phyloP scores from a whole-genome alignment of 73 alveolate species.

The Paramecium sonneborni region DNA sequence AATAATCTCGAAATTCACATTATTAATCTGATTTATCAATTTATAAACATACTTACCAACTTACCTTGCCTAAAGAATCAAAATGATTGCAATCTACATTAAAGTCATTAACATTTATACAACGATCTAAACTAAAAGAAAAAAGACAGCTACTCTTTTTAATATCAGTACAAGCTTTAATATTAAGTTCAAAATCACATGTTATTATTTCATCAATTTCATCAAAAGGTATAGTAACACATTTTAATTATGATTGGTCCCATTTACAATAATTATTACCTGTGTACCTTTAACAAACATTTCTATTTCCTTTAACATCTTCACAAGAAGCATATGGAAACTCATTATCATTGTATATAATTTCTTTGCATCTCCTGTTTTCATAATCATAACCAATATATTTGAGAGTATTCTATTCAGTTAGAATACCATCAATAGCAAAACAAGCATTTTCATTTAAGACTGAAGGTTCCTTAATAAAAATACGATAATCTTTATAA shows the following conservation, averaged over 20 bases:
- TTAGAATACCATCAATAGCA: background rate
- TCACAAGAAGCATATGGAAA: background rate
- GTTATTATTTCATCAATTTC: background rate
- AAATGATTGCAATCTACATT: background rate
- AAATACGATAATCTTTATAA: background rate
- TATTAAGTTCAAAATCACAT: background rate
- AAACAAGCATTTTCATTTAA: background rate
- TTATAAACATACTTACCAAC: background rate
- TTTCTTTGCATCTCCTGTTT: background rate
- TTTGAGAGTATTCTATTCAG: background rate
- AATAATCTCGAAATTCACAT: background rate
- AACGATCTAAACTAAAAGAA: background rate
- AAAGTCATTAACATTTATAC: background rate
- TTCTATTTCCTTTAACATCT: background rate
- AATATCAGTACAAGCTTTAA: slow-evolving; percentile 3
- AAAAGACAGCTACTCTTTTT: background rate
- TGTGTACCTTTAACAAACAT: background rate
- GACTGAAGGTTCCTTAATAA: background rate
- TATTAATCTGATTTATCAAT: background rate
- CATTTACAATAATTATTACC: background rate
- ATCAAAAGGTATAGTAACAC: background rate
- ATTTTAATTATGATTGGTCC: background rate
- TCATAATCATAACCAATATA: background rate
- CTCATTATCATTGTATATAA: background rate
- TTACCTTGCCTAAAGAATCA: background rate